Conservation (phyloP, 2,329 filamentous ascomycete species). For the Lizonia empirigonia region DNA sequence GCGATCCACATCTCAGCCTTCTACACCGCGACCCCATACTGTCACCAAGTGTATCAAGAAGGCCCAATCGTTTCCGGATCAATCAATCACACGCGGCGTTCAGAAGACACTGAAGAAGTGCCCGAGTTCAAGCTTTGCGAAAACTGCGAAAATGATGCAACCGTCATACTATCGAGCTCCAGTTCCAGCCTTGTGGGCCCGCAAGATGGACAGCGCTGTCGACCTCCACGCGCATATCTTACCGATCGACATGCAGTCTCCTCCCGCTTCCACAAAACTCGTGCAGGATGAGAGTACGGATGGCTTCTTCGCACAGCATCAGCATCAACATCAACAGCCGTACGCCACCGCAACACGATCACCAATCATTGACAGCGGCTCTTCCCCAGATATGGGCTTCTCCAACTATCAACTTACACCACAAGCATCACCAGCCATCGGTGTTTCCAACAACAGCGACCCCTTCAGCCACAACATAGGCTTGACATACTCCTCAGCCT, state of each 20-base stretch:
- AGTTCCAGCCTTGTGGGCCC: slow-evolving; percentile 58
- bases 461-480: slow-evolving; percentile 34
- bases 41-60: slow-evolving; percentile 30
- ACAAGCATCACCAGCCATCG: slow-evolving; percentile 40
- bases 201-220: slow-evolving; percentile 53
- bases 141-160: slow-evolving; percentile 61
- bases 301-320: slow-evolving; percentile 25
- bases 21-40: slow-evolving; percentile 36
- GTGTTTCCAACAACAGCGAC: slow-evolving; percentile 24
- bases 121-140: slow-evolving; percentile 45
- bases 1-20: slow-evolving; percentile 41
- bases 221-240: slow-evolving; percentile 58
- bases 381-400: slow-evolving; percentile 26
- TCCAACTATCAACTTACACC: slow-evolving; percentile 45
- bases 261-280: slow-evolving; percentile 36
- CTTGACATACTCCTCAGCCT: slow-evolving; percentile 21
- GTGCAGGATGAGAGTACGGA: slow-evolving; percentile 31
- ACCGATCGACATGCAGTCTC: slow-evolving; percentile 32
- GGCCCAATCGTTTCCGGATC: slow-evolving; percentile 31
- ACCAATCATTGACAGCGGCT: slow-evolving; percentile 21
- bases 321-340: slow-evolving; percentile 25
- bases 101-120: slow-evolving; percentile 32
- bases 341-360: slow-evolving; percentile 31
- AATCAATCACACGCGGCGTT: slow-evolving; percentile 27
- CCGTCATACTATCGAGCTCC: slow-evolving; percentile 54